phyloP scores from a whole-genome alignment of 805 yeast species.

The Lachancea sp. region DNA sequence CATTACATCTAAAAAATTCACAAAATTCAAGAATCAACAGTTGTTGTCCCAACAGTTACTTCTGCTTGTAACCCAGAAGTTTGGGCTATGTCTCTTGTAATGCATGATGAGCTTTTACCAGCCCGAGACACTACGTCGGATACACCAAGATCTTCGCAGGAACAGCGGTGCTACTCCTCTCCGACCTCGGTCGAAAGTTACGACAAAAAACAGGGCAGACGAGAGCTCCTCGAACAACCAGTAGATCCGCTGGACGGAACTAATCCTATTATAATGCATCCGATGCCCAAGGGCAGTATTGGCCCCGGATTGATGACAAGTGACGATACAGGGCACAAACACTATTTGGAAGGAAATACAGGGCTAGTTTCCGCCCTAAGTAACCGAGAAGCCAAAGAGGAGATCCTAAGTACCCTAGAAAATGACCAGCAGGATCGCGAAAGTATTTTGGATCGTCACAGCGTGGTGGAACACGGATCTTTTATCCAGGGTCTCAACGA shows the following conservation, averaged over 20 bases:
- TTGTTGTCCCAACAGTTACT: too few relatives aligned
- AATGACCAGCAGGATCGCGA: slow-evolving; percentile 11
- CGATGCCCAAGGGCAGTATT: not conserved
- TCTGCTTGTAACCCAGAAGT: not conserved
- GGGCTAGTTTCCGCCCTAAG: not conserved
- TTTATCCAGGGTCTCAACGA: slow-evolving; percentile 33
- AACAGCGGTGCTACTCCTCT: slow-evolving; percentile 10
- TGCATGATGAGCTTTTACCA: slow-evolving; percentile 6
- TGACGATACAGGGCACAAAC: not conserved
- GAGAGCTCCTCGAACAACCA: not conserved
- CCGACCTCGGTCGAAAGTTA: slow-evolving; percentile 10
- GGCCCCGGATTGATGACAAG: not conserved
- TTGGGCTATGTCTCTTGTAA: slow-evolving; percentile 5
- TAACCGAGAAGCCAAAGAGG: not conserved
- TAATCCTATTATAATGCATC: not conserved
- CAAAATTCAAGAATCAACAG: too few relatives aligned
- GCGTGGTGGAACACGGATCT: slow-evolving; percentile 29
- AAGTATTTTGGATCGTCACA: slow-evolving; percentile 7
- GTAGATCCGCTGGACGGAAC: slow-evolving; percentile 9
- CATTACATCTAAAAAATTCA: too few relatives aligned
- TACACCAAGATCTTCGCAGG: slow-evolving; percentile 11
- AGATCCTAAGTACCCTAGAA: not conserved
- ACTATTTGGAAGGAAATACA: not conserved
- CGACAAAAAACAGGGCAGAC: slow-evolving; percentile 6
- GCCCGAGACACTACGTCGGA: slow-evolving; percentile 9